phyloP scores from a whole-genome alignment of 2,329 filamentous ascomycete genomes.

The Aspergillus luchuensis region DNA sequence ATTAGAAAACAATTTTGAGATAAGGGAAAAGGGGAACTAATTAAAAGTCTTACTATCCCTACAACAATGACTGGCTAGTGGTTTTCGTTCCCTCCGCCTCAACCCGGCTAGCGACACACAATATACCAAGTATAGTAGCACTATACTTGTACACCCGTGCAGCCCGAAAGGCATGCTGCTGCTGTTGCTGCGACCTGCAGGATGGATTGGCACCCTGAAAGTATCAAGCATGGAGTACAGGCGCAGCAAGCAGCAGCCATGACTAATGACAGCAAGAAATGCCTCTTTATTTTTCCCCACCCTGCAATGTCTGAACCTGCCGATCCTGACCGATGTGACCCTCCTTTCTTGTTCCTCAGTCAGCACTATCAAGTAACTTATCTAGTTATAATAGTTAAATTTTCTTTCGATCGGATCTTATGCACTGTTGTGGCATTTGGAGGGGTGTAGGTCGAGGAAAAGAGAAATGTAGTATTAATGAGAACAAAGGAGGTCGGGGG shows the following conservation, averaged over 20 bases:
- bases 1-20: no score
- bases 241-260: background rate
- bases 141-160: background rate
- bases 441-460: background rate
- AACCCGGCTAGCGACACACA: background rate
- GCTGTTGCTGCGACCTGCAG: background rate
- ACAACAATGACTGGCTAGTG: no score
- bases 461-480: no score
- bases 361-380: no score
- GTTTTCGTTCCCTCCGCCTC: background rate
- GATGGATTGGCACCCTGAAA: background rate
- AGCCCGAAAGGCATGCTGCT: background rate
- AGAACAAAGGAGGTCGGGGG: background rate
- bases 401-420: background rate
- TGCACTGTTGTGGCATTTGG: background rate
- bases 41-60: no score
- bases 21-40: no score
- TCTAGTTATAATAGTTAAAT: no score
- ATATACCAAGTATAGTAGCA: no score
- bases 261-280: constrained; percentile 4
- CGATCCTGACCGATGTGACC: background rate
- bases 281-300: background rate
- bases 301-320: constrained; percentile 1
- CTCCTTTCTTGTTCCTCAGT: no score
- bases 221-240: background rate